These are phyloP conservation scores for Pugionium cornutum DNA, from an alignment of 345 rosid genomes.

Conservation along the genomic window DNA sequence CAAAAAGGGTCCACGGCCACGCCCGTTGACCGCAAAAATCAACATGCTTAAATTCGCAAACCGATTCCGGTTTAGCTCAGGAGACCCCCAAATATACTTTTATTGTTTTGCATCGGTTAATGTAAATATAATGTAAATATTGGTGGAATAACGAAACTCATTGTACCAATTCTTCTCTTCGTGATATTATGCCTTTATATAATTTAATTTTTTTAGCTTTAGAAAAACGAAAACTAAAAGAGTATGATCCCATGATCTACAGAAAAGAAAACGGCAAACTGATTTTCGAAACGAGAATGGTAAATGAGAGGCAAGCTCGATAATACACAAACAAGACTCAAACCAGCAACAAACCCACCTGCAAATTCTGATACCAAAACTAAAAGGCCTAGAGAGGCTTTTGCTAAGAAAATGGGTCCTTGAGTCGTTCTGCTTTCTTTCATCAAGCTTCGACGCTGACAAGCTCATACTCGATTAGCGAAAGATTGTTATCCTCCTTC, in stretches of 20 bases:
- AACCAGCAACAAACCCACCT: slow-evolving; percentile 23
- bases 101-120: too few relatives aligned
- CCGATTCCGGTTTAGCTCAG: too few relatives aligned
- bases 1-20: too few relatives aligned
- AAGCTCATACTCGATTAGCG: slow-evolving; percentile 70
- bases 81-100: too few relatives aligned
- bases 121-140: too few relatives aligned
- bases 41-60: too few relatives aligned
- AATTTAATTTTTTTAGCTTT: too few relatives aligned
- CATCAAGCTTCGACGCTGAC: slow-evolving; percentile 55
- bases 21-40: too few relatives aligned
- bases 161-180: too few relatives aligned
- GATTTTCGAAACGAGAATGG: slow-evolving; percentile 18
- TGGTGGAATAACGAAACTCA: too few relatives aligned
- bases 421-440: slow-evolving; percentile 24
- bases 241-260: slow-evolving; percentile 19
- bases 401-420: slow-evolving; percentile 4
- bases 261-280: slow-evolving; percentile 5
- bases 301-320: slow-evolving; percentile 25
- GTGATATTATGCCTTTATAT: too few relatives aligned
- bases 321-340: slow-evolving; percentile 27
- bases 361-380: slow-evolving; percentile 36
- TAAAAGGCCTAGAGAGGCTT: slow-evolving; percentile 17
- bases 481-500: slow-evolving; percentile 81
- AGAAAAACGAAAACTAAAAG: slow-evolving; percentile 10